phyloP scores from a whole-genome alignment of 2,329 filamentous ascomycete genomes.

The Tolypocladium tropicale region DNA sequence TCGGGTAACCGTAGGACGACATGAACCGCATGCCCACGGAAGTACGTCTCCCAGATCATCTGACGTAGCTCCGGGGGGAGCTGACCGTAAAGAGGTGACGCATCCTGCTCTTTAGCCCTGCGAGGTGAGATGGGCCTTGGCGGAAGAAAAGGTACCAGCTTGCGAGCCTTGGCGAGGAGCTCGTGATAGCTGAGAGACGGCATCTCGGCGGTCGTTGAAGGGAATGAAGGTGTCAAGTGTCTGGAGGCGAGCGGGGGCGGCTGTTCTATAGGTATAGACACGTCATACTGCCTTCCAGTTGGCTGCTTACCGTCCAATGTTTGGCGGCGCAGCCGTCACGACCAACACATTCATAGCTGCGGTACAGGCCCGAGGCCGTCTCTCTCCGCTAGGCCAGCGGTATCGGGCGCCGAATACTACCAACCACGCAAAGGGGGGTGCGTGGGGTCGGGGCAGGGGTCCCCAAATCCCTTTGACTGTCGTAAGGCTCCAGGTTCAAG shows the following conservation, averaged over 20 bases:
- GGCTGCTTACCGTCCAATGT: not conserved
- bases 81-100: slow-evolving; percentile 4
- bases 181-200: slow-evolving; percentile 3
- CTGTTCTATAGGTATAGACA: not conserved
- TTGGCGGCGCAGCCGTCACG: not conserved
- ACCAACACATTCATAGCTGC: not conserved
- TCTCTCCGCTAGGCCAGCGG: too few species aligned
- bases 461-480: too few species aligned
- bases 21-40: slow-evolving; percentile 7
- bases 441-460: too few species aligned
- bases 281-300: not conserved
- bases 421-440: too few species aligned
- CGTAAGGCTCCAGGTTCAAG: too few species aligned
- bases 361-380: too few species aligned
- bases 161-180: slow-evolving; percentile 6
- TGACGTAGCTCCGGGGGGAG: slow-evolving; percentile 7
- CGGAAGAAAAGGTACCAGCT: slow-evolving; percentile 6
- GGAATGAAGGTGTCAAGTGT: not conserved
- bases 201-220: slow-evolving; percentile 1
- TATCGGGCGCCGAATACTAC: too few species aligned
- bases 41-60: slow-evolving; percentile 8
- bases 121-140: slow-evolving; percentile 8
- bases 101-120: slow-evolving; percentile 6
- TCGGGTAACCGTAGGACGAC: not conserved
- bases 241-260: not conserved